phyloP scores from a whole-genome alignment of 2,329 filamentous ascomycete species.

The Fusarium acutatum region DNA sequence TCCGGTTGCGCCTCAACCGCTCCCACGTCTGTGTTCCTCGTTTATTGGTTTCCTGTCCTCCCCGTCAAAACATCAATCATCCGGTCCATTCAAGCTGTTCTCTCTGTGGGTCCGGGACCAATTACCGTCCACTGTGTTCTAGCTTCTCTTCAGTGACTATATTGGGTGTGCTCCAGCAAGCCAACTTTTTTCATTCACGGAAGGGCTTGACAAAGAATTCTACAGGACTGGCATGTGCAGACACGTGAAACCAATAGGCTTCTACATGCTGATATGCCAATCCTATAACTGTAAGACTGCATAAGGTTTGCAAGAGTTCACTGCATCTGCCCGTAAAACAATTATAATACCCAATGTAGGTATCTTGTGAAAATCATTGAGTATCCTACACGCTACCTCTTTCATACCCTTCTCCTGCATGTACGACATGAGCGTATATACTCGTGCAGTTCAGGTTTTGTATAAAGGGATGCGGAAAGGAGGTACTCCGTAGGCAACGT shows the following conservation, averaged over 20 bases:
- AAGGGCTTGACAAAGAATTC: background rate
- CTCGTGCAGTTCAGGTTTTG: background rate
- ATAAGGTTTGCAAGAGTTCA: background rate
- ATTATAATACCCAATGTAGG: background rate
- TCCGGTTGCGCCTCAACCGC: conserved; percentile 36
- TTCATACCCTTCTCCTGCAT: background rate
- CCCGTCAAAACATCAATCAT: conserved; percentile 35
- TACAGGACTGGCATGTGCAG: background rate
- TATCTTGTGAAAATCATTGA: background rate
- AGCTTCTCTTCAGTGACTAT: background rate
- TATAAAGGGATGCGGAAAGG: background rate
- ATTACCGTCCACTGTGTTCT: conserved; percentile 5
- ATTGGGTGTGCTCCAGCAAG: conserved; percentile 1
- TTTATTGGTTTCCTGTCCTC: conserved; percentile 24
- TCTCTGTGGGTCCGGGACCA: conserved; percentile 25
- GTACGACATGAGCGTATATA: background rate
- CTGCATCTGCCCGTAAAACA: background rate
- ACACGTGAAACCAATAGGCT: background rate
- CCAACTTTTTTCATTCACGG: conserved; percentile 29
- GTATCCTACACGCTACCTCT: background rate
- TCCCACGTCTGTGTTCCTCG: conserved; percentile 36
- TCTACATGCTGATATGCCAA: background rate
- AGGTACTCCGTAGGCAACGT: background rate
- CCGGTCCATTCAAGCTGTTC: conserved; percentile 25
- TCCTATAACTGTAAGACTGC: background rate